Percentiles rank a stretch among this genome's conserved stretches.
Conservation (phyloP, 257 asterid genomes). For the Forsythia suspensa region DNA sequence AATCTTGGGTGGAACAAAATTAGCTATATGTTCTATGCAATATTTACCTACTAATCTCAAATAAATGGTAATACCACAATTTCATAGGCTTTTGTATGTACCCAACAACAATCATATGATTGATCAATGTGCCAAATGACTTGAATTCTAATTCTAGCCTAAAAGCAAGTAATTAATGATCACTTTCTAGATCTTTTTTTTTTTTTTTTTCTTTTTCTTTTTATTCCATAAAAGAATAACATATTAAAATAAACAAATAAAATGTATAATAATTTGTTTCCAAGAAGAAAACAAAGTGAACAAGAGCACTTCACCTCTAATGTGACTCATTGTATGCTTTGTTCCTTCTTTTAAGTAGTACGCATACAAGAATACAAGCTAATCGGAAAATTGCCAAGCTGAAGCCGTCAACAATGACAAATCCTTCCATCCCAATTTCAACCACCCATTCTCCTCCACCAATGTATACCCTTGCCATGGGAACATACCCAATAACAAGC, state of each 20-base stretch:
- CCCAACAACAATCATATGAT: too few relatives aligned
- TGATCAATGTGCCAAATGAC: too few relatives aligned
- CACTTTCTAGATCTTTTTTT: too few relatives aligned
- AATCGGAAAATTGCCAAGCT: slow-evolving; percentile 81
- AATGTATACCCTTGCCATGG: slow-evolving; percentile 68
- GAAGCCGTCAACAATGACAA: slow-evolving; percentile 85
- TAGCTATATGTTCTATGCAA: too few relatives aligned
- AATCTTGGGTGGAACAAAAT: too few relatives aligned
- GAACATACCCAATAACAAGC: slow-evolving; percentile 82
- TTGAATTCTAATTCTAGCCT: too few relatives aligned
- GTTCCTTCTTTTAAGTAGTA: too few relatives aligned
- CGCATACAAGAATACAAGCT: not conserved
- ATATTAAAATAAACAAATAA: not conserved
- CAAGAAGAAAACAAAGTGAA: not conserved
- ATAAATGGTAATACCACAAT: too few relatives aligned
- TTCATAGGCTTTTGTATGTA: too few relatives aligned
- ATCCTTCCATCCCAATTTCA: slow-evolving; percentile 64
- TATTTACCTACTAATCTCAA: too few relatives aligned
- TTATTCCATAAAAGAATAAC: not conserved
- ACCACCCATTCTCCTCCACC: slow-evolving; percentile 49
- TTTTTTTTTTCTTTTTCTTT: not conserved
- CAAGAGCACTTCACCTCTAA: not conserved
- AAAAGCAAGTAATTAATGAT: not conserved
- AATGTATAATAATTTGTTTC: not conserved
- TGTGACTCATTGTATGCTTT: not conserved